Evolutionary conservation across 345 rosid species (phyloP), one percentile per base, ranked within the genome.

Genomic region (Citrus medica): DNA sequence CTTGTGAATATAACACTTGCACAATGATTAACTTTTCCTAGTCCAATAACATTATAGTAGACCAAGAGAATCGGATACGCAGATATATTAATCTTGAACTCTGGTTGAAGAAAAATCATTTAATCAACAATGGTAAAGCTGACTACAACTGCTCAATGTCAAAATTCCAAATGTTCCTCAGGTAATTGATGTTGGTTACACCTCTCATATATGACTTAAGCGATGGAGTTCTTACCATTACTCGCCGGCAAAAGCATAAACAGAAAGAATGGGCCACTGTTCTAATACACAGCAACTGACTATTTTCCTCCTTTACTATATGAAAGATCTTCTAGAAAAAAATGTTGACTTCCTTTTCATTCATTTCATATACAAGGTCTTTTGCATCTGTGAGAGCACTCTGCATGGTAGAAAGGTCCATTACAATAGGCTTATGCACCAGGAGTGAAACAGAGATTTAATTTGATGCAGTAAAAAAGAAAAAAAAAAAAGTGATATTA

Each of bases 321-420:
- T 42, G 69, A 71, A 35, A 22, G 51, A 46, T 79, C 67, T 79
- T 66, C 88, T 88, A 95, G 89, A 93, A 95, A 82, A 91, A 88
- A 70, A 95, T 93, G 80, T 83, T 88, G 82, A 95, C 90, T 89
- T 93, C 98, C 81, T 89, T 92, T 79, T 93, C 98, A 77, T 84
- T 93, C 99, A 95, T 93, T 91, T 95, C 98, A 64, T 78, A 89
- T 67, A 95, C 99, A 81, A 93, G 98, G 81, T 95, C 99, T 83
- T 87, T 90, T 71, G 98, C 99, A 77, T 93, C 98, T 35, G 87
- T 80, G 16, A 95, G 91, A 7, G 98, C 97, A 83, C 96, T 90
- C 98, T 95, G 93, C 88, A 84, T 46, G 32, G 28, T 3, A 55
- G 1, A 66, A 28, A 9, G 25, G 28, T 73, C 75, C 6, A 48